Base-by-base conservation (phyloP, 305 asterid genomes). In the Petunia hybrid region DNA sequence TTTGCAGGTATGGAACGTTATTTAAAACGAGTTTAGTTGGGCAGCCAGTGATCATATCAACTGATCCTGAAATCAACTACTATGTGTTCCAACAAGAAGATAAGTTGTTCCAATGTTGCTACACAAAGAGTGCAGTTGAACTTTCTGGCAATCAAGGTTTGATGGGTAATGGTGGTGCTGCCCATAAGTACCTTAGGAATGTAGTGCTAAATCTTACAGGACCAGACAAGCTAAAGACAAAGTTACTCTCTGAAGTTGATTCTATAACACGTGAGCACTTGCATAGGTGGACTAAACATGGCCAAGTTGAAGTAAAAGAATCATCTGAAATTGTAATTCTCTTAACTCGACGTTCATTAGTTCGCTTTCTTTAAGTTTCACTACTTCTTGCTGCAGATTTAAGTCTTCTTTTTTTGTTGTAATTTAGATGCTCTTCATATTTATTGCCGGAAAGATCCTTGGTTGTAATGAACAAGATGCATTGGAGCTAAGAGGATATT, bases 81-180 rank as follows among this genome's bases (percentile, higher is more conserved):
- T 56, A 48, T 57, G 65, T 83, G 2, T 83, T 83, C 35, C 82
- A 60, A 43, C 83, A 80, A 83, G 86, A 83, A 75, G 86, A 80
- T 7, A 66, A 65, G 45, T 8, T 12, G 6, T 77, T 83, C 46
- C 66, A 64, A 31, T 56, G 77, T 4, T 80, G 71, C 65, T 83
- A 83, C 59, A 76, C 80, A 2, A 76, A 73, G n/a, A 66, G 83
- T 8, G 80, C 68, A 4, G 41, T 59, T 4, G 36, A 76, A 36
- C 61, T 83, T 42, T 41, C 75, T 2, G 80, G 77, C 5, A 10
- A 67, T 12, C 16, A 76, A 12, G 81, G 77, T 0, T 10, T 77
- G 22, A 64, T 14, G 4, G 79, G 38, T 1, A 80, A 66, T 8
- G 38, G 53, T 13, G 86, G 86, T 3, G 36, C 55, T 0, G 38